These are phyloP conservation scores for Termitomyces titanicus DNA, from an alignment of 768 basidiomycete species.

Conservation along the genomic window DNA sequence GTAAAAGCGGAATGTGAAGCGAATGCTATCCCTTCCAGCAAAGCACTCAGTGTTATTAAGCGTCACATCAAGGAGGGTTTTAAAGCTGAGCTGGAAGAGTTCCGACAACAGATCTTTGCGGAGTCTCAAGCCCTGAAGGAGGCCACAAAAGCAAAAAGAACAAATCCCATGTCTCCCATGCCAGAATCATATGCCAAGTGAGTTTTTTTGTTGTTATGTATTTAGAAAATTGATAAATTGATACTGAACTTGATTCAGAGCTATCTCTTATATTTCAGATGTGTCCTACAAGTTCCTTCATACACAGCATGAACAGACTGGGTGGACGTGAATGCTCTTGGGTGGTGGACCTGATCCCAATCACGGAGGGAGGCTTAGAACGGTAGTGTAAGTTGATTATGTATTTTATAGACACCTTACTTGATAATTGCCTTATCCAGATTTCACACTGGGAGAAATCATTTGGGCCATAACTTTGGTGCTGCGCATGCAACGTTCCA, in stretches of 20 bases:
- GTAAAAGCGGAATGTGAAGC: neutral
- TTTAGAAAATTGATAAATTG: too few relatives aligned
- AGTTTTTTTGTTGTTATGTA: too few relatives aligned
- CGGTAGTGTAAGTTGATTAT: neutral
- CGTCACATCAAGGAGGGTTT: neutral
- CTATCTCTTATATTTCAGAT: neutral
- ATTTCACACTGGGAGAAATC: too few relatives aligned
- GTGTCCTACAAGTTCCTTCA: neutral
- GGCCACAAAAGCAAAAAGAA: neutral
- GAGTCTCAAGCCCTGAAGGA: neutral
- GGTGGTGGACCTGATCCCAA: neutral
- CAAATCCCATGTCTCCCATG: neutral
- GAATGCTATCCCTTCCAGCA: neutral
- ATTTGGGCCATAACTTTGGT: too few relatives aligned
- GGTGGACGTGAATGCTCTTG: neutral
- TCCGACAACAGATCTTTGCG: neutral
- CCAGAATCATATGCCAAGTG: neutral
- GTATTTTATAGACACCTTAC: too few relatives aligned
- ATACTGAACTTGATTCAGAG: too few relatives aligned
- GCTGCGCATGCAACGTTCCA: too few relatives aligned
- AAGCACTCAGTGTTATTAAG: neutral
- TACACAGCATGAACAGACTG: neutral
- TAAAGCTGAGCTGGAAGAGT: neutral
- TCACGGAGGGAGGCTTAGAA: neutral
- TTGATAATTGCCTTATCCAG: too few relatives aligned